Percentiles rank a stretch among this genome's conserved stretches.
Conservation (phyloP, 768 basidiomycete genomes). For the Tylopilus sp. region DNA sequence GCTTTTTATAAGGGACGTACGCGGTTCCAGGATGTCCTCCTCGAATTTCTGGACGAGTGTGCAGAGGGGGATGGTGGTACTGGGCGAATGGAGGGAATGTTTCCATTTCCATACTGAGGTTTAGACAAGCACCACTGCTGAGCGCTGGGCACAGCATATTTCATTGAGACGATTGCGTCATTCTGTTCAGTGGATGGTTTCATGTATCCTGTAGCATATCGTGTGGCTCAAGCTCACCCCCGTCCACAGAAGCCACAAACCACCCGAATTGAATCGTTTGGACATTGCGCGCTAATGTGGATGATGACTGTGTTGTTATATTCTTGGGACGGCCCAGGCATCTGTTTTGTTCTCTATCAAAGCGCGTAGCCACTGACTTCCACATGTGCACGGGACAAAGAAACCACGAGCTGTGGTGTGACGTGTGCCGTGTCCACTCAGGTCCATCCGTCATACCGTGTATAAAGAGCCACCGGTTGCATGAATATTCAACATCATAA, state of each 20-base stretch:
- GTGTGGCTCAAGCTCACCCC: slow-evolving; percentile 2
- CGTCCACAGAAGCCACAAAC: not conserved
- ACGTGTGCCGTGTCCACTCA: slow-evolving; percentile 7
- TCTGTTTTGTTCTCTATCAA: slow-evolving; percentile 16
- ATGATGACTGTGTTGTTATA: slow-evolving; percentile 6
- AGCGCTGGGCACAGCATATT: not conserved
- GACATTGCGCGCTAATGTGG: not conserved
- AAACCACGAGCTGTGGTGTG: slow-evolving; percentile 14
- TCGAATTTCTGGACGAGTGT: slow-evolving; percentile 24
- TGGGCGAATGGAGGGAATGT: slow-evolving; percentile 13
- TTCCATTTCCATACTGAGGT: slow-evolving; percentile 20
- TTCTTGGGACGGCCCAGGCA: not conserved
- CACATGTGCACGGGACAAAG: slow-evolving; percentile 16
- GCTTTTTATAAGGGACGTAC: slow-evolving; percentile 29
- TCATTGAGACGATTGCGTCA: not conserved
- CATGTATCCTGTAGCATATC: not conserved
- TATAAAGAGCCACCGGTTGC: slow-evolving; percentile 12
- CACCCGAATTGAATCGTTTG: not conserved
- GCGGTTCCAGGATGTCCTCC: slow-evolving; percentile 22
- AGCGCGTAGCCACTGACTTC: slow-evolving; percentile 7
- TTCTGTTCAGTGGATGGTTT: not conserved
- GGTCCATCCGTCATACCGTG: not conserved
- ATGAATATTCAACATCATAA: not conserved
- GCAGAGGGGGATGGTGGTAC: slow-evolving; percentile 18
- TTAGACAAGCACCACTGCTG: not conserved